A percentile compares a stretch with the other conserved stretches of the same genome.
Evolutionary conservation across 176 grass and related monocot genomes (phyloP).

Genomic region (Bromus sterilis): DNA sequence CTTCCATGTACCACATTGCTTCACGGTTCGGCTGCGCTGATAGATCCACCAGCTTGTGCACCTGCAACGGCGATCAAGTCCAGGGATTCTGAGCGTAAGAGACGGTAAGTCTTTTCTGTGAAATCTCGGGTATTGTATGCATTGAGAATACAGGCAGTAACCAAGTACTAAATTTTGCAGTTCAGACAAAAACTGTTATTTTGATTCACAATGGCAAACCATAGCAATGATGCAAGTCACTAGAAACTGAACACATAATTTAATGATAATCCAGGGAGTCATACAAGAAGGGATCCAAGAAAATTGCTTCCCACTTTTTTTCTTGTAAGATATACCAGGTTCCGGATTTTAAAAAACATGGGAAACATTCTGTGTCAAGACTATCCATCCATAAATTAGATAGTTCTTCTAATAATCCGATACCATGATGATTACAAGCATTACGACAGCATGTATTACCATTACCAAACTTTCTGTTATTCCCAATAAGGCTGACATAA

Average conservation of each 20-base stretch:
- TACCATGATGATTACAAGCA: not conserved
- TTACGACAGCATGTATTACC: not conserved
- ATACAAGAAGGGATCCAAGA: not conserved
- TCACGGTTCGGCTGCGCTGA: slow-evolving; percentile 55
- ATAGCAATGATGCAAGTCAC: not conserved
- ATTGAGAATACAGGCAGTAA: not conserved
- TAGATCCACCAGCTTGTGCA: slow-evolving; percentile 86
- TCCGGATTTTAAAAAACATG: not conserved
- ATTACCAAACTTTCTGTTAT: not conserved
- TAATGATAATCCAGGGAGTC: not conserved
- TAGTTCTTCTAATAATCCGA: not conserved
- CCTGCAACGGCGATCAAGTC: slow-evolving; percentile 42
- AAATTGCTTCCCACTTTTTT: not conserved
- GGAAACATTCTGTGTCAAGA: not conserved
- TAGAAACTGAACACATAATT: not conserved
- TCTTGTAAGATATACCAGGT: not conserved
- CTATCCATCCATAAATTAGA: not conserved
- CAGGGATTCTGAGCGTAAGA: not conserved
- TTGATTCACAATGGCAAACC: not conserved
- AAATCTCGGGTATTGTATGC: not conserved
- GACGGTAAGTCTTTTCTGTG: not conserved
- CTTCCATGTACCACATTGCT: slow-evolving; percentile 92
- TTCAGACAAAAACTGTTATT: not conserved
- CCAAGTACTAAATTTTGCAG: not conserved
- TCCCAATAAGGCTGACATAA: not conserved